A percentile compares a stretch with the other conserved stretches of the same genome.
phyloP scores from a whole-genome alignment of 2,329 filamentous ascomycete genomes.

The Tolypocladium paradoxum region DNA sequence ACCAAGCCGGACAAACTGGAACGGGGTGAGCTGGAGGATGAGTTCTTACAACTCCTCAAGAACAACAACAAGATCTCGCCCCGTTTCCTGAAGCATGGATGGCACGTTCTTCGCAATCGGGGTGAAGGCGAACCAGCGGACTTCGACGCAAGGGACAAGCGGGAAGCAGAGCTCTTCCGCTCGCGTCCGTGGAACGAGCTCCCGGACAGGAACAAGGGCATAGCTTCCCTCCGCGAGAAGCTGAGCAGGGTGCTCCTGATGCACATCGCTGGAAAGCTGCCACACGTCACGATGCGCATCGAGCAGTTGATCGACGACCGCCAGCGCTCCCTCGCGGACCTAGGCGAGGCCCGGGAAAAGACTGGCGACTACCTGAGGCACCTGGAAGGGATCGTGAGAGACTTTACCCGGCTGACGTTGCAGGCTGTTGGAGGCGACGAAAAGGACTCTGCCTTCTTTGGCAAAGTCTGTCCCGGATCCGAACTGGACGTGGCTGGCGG shows the following conservation, averaged over 20 bases:
- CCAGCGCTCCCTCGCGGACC: not conserved
- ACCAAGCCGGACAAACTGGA: conserved; percentile 39
- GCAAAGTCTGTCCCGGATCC: not conserved
- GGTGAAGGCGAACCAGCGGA: conserved; percentile 15
- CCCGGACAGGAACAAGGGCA: not conserved
- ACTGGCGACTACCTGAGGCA: not conserved
- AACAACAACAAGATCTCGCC: conserved; percentile 37
- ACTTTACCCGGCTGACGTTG: not conserved
- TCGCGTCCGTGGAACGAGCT: conserved; percentile 27
- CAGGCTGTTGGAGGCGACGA: not conserved
- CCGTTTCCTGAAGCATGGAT: conserved; percentile 27
- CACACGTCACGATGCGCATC: conserved; percentile 3
- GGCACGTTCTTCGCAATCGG: conserved; percentile 40
- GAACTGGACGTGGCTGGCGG: not conserved
- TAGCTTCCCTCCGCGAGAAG: conserved; percentile 3
- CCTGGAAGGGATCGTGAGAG: not conserved
- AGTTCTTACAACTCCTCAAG: conserved; percentile 28
- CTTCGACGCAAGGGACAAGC: conserved; percentile 18
- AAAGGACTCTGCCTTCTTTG: not conserved
- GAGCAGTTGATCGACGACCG: not conserved
- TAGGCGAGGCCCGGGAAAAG: not conserved
- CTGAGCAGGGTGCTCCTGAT: conserved; percentile 3
- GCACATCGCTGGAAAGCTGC: conserved; percentile 3
- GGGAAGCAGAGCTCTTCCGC: conserved; percentile 33
- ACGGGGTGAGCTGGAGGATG: conserved; percentile 21